Conservation (phyloP, 1,284 basidiomycete species). For the Athelia sp. region DNA sequence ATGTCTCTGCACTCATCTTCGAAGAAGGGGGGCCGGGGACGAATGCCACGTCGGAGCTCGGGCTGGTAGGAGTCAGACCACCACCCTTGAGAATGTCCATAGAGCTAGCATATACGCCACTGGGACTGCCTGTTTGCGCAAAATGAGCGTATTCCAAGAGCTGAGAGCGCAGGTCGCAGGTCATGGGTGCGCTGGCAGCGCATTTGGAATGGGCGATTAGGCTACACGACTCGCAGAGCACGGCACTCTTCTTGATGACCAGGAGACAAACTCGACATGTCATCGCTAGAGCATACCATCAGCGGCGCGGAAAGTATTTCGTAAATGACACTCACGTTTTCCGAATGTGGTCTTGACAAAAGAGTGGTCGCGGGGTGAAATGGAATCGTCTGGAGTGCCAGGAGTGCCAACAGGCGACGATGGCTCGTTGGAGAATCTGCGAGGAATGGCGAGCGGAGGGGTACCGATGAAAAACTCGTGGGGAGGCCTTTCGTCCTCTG, state of each 20-base stretch:
- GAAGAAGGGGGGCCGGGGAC: slow-evolving; percentile 36
- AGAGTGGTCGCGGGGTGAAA: slow-evolving; percentile 65
- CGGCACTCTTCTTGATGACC: slow-evolving; percentile 81
- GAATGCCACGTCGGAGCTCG: slow-evolving; percentile 52
- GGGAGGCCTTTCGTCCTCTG: slow-evolving; percentile 26
- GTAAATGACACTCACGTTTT: slow-evolving; percentile 74
- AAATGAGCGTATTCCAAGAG: slow-evolving; percentile 68
- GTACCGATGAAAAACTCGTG: slow-evolving; percentile 23
- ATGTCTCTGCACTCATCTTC: slow-evolving; percentile 43
- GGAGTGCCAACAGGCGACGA: slow-evolving; percentile 26
- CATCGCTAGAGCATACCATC: slow-evolving; percentile 71
- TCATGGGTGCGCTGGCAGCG: slow-evolving; percentile 64
- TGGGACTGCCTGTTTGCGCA: slow-evolving; percentile 56
- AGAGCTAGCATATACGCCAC: slow-evolving; percentile 46
- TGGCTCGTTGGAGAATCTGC: slow-evolving; percentile 36
- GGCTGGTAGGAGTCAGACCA: slow-evolving; percentile 32
- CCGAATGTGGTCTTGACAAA: slow-evolving; percentile 92
- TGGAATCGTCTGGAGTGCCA: slow-evolving; percentile 34
- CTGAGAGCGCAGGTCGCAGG: slow-evolving; percentile 80
- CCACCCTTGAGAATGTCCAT: slow-evolving; percentile 40
- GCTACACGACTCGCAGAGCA: slow-evolving; percentile 86
- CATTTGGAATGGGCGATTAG: slow-evolving; percentile 86
- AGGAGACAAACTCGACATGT: slow-evolving; percentile 80
- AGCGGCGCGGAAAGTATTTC: no score
- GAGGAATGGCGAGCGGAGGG: slow-evolving; percentile 21